Base-by-base conservation (phyloP, 805 yeast species). In the Sugiyamaella marilandica region DNA sequence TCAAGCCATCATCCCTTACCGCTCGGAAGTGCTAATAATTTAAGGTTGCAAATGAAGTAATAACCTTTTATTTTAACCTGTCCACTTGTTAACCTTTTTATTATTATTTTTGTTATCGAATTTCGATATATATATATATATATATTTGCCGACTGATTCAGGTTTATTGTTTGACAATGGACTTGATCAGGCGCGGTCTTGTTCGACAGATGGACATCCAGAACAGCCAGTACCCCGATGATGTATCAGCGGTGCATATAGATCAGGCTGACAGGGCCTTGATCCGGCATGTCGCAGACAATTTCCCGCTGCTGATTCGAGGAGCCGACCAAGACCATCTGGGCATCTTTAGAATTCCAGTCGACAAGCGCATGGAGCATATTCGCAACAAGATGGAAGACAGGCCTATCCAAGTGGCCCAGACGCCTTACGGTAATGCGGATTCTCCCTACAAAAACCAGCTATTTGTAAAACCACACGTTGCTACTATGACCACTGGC, bases 361-460 rank as follows among this genome's bases (percentile, higher is more conserved):
- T 10, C 5, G 21, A 14, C 5, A 24, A 19, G 5, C 21, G 35
- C 13, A 21, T 26, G 5, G 19, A 29, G 19, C 2, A n/a, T 10
- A 33, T 45, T 14, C 19, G 47, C 10, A 8, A 16, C 16, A 10
- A 35, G 10, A 45, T 51, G 26, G 59, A 55, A 10, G 41, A 50
- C n/a, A 37, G 37, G 18, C 33, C 21, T 21, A 16, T 63, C 7
- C 52, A 56, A 10, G 62, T 68, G 1, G 71, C 72, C 1, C 61
- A 59, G n/a, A 68, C 72, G 0, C 72, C 68, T 2, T 43, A 51
- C 18, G 73, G 74, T 3, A 67, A 68, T 46, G 74, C 74, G 1
- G 74, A 71, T 46, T 53, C 74, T 1, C 74, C 74, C 2, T 53
- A 66, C 4, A 61, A 62, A 10, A 52, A 47, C 13, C 33, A 36